Percentiles rank a stretch among this genome's conserved stretches.
Evolutionary conservation across 768 basidiomycete genomes (phyloP).

Genomic region (Boletus subcaerulescens): DNA sequence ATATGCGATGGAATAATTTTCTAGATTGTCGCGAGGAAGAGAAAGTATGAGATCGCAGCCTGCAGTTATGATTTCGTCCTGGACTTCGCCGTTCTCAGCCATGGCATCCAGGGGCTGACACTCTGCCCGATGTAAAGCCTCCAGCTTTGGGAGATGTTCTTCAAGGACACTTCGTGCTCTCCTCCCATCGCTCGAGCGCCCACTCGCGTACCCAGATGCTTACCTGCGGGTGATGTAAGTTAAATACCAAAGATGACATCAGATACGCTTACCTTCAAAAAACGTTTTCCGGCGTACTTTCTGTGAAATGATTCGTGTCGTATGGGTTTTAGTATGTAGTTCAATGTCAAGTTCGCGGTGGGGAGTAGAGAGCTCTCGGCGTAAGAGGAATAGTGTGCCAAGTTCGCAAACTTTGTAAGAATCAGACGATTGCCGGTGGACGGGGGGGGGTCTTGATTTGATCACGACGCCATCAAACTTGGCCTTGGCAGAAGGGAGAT

Average conservation of each 20-base stretch:
- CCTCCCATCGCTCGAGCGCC: slow-evolving; percentile 75
- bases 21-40: slow-evolving; percentile 13
- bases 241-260: background rate
- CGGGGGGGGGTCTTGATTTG: slow-evolving; percentile 41
- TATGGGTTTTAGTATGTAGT: slow-evolving; percentile 74
- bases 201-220: slow-evolving; percentile 82
- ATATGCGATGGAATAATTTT: slow-evolving; percentile 24
- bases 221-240: slow-evolving; percentile 45
- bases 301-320: slow-evolving; percentile 77
- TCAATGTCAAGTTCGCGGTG: slow-evolving; percentile 81
- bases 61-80: slow-evolving; percentile 16
- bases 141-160: slow-evolving; percentile 45
- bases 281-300: slow-evolving; percentile 85
- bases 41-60: background rate
- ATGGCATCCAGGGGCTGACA: slow-evolving; percentile 2
- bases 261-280: slow-evolving; percentile 61
- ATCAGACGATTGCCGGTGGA: slow-evolving; percentile 17
- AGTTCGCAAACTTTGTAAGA: slow-evolving; percentile 54
- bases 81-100: slow-evolving; percentile 4
- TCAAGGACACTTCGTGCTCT: slow-evolving; percentile 58
- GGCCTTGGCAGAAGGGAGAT: slow-evolving; percentile 39
- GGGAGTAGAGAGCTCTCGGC: slow-evolving; percentile 76
- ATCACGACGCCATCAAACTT: slow-evolving; percentile 64
- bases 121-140: slow-evolving; percentile 19
- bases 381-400: slow-evolving; percentile 87